These are phyloP conservation scores for Emericellopsis cladophorae DNA, from an alignment of 2,329 filamentous ascomycete genomes.

Conservation along the genomic window DNA sequence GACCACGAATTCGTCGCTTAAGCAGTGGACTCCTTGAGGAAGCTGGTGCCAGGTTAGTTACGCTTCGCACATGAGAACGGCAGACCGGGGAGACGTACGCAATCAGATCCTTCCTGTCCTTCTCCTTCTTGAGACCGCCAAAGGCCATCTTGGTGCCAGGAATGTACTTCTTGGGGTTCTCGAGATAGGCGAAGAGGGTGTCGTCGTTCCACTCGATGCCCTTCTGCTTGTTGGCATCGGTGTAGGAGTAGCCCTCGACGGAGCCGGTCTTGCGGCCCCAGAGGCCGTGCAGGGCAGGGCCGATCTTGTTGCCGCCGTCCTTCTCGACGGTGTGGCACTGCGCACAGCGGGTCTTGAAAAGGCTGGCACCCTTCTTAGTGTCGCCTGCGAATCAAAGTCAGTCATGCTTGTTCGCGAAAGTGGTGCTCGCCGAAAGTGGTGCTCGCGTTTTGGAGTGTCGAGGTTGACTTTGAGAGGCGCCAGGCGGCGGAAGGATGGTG, in stretches of 20 bases:
- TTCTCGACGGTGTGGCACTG: constrained; percentile 96
- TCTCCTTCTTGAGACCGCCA: constrained; percentile 98
- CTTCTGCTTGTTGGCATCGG: constrained; percentile 98
- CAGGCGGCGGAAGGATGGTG: background rate
- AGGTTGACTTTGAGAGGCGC: constrained; percentile 5
- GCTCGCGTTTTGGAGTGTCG: background rate
- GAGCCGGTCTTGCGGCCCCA: constrained; percentile 92
- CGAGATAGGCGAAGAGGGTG: constrained; percentile 92
- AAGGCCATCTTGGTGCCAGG: constrained; percentile 99
- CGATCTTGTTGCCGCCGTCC: constrained; percentile 93
- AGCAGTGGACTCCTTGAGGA: constrained; percentile 52
- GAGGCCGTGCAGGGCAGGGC: constrained; percentile 91
- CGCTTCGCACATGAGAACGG: background rate
- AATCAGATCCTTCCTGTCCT: constrained; percentile 98
- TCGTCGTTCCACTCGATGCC: constrained; percentile 78
- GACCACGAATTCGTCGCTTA: constrained; percentile 13
- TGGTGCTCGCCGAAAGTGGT: background rate
- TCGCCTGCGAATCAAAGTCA: constrained; percentile 51
- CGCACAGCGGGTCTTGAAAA: constrained; percentile 98
- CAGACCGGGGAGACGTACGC: constrained; percentile 50
- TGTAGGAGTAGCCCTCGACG: constrained; percentile 91
- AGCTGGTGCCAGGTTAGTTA: constrained; percentile 25
- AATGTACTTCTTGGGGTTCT: constrained; percentile 99
- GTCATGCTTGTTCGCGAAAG: background rate
- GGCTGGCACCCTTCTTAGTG: constrained; percentile 88